Conservation (phyloP, 2,329 filamentous ascomycete species). For the Penicillium hesseltinei region DNA sequence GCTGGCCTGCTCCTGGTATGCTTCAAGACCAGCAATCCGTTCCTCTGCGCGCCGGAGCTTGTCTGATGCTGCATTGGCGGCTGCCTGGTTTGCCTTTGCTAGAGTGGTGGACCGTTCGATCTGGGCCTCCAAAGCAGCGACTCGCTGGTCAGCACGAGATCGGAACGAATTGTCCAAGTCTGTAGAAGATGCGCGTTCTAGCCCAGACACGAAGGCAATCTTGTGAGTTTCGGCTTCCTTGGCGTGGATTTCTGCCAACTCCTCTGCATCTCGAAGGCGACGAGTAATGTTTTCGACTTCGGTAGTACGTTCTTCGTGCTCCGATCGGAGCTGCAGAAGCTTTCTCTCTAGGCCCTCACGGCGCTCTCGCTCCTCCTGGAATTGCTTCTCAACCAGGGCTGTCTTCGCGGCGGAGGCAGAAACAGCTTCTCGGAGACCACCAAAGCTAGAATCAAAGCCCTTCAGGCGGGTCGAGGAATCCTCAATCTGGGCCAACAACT, state of each 20-base stretch:
- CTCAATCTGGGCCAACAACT: constrained; percentile 67
- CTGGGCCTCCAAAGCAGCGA: constrained; percentile 74
- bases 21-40: constrained; percentile 91
- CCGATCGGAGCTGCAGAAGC: constrained; percentile 70
- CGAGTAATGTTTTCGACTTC: constrained; percentile 75
- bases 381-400: constrained; percentile 70
- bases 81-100: constrained; percentile 83
- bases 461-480: constrained; percentile 65
- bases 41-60: constrained; percentile 91
- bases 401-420: constrained; percentile 75
- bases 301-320: constrained; percentile 75
- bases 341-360: constrained; percentile 75
- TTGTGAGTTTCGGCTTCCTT: constrained; percentile 84
- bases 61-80: constrained; percentile 81
- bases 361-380: constrained; percentile 72
- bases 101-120: constrained; percentile 73
- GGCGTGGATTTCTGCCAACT: constrained; percentile 81
- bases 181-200: constrained; percentile 66
- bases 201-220: constrained; percentile 74
- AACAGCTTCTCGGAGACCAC: constrained; percentile 74
- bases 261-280: constrained; percentile 79
- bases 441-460: constrained; percentile 69
- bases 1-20: constrained; percentile 95
- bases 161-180: constrained; percentile 38
- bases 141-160: constrained; percentile 53